Evolutionary conservation across 306 rosid genomes (phyloP).

Genomic region (Medicago arabica): DNA sequence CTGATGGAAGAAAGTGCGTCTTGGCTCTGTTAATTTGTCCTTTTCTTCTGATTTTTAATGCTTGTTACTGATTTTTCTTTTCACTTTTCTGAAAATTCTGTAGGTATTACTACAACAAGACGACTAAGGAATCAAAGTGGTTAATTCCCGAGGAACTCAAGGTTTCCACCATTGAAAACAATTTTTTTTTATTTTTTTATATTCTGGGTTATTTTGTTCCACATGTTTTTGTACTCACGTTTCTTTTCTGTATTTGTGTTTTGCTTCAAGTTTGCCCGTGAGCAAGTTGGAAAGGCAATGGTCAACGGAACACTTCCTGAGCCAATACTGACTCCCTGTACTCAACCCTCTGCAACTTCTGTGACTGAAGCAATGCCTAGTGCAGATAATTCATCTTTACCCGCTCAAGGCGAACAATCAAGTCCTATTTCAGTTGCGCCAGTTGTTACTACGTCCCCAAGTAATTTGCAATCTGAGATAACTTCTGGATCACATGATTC

Average conservation of each 20-base stretch:
- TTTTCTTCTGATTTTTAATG: conserved; percentile 25
- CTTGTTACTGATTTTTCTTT: conserved; percentile 31
- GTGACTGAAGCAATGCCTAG: conserved; percentile 52
- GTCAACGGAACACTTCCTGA: conserved; percentile 55
- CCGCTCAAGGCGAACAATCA: conserved; percentile 58
- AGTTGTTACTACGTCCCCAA: conserved; percentile 50
- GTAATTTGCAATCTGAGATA: conserved; percentile 49
- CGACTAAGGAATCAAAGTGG: conserved; percentile 92
- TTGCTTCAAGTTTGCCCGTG: conserved; percentile 78
- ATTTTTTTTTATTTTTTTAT: neutral
- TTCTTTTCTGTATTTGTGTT: conserved; percentile 41
- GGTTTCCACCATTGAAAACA: conserved; percentile 55
- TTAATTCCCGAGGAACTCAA: conserved; percentile 82
- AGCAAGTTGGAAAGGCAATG: conserved; percentile 65
- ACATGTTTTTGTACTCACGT: conserved; percentile 10
- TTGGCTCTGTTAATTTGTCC: conserved; percentile 28
- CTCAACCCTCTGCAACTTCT: conserved; percentile 53
- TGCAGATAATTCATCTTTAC: conserved; percentile 56
- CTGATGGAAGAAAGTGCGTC: conserved; percentile 89
- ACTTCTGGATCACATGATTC: conserved; percentile 61
- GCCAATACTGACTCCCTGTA: conserved; percentile 41
- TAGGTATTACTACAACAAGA: conserved; percentile 89
- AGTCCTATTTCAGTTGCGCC: conserved; percentile 73
- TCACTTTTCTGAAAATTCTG: conserved; percentile 41
- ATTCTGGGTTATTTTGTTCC: conserved; percentile 18